Conservation (phyloP, 345 rosid genomes). For the Trapa incisa region DNA sequence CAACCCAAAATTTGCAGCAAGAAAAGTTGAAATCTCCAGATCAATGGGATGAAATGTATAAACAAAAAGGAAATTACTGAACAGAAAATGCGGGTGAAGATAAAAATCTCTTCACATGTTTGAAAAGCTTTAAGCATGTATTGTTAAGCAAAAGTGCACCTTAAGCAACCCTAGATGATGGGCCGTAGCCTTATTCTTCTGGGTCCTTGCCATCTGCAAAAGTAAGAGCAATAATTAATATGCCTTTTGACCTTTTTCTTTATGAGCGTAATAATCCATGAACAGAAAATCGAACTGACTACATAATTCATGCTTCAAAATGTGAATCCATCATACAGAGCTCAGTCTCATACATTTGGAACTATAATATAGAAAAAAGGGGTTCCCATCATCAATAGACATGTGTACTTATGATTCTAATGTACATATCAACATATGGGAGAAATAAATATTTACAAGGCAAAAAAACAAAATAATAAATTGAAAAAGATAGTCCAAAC, state of each 20-base stretch:
- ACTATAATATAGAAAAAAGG: neutral
- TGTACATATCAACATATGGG: neutral
- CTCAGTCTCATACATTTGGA: neutral
- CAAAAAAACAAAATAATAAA: neutral
- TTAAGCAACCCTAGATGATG: slow-evolving; percentile 94
- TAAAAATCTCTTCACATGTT: neutral
- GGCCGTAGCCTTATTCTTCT: slow-evolving; percentile 95
- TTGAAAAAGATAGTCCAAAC: neutral
- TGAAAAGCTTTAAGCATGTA: neutral
- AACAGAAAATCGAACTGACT: neutral
- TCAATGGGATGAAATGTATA: neutral
- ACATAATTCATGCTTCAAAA: neutral
- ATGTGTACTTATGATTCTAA: neutral
- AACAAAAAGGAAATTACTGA: neutral
- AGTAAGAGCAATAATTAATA: slow-evolving; percentile 4
- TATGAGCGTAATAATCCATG: neutral
- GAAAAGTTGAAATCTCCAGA: neutral
- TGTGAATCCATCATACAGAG: neutral
- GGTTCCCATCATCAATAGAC: neutral
- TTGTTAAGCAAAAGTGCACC: slow-evolving; percentile 24
- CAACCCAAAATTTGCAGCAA: neutral
- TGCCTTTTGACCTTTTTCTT: neutral
- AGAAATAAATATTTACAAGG: neutral
- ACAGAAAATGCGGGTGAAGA: neutral
- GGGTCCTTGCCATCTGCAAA: slow-evolving; percentile 87